phyloP scores from a whole-genome alignment of 805 yeast genomes.

The Alloascoidea hylecoeti region DNA sequence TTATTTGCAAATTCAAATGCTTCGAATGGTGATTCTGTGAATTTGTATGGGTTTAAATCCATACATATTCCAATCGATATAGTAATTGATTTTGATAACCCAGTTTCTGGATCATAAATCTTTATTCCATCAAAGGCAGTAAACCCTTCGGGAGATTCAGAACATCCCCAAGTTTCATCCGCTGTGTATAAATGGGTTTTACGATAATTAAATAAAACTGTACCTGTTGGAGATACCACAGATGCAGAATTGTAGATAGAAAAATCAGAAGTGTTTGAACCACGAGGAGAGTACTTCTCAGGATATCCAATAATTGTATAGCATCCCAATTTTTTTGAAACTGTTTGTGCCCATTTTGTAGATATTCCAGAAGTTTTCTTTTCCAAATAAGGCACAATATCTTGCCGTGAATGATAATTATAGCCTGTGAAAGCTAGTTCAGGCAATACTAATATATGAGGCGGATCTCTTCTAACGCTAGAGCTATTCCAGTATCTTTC shows the following conservation, averaged over 20 bases:
- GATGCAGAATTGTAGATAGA: slow-evolving; percentile 52
- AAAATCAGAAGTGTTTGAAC: slow-evolving; percentile 3
- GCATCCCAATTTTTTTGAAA: slow-evolving; percentile 37
- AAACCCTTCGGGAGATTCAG: slow-evolving; percentile 53
- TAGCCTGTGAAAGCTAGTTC: slow-evolving; percentile 82
- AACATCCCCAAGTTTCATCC: slow-evolving; percentile 71
- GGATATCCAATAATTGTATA: slow-evolving; percentile 78
- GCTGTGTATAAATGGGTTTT: slow-evolving; percentile 68
- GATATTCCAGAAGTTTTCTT: slow-evolving; percentile 29
- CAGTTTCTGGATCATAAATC: slow-evolving; percentile 9
- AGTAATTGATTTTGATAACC: slow-evolving; percentile 15
- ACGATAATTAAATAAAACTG: slow-evolving; percentile 48
- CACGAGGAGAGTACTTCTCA: slow-evolving; percentile 22
- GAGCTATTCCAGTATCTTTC: slow-evolving; percentile 14
- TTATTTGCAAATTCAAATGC: slow-evolving; percentile 55
- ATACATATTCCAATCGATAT: slow-evolving; percentile 78
- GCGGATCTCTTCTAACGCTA: slow-evolving; percentile 13
- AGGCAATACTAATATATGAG: slow-evolving; percentile 68
- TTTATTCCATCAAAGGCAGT: slow-evolving; percentile 29
- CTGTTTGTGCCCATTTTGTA: slow-evolving; percentile 38
- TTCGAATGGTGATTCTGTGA: slow-evolving; percentile 57
- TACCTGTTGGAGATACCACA: slow-evolving; percentile 45
- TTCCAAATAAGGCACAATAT: slow-evolving; percentile 48
- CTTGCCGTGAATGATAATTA: slow-evolving; percentile 34
- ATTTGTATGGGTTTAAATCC: slow-evolving; percentile 85